Evolutionary conservation across 345 rosid species (phyloP).

Genomic region (Salix exigua): DNA sequence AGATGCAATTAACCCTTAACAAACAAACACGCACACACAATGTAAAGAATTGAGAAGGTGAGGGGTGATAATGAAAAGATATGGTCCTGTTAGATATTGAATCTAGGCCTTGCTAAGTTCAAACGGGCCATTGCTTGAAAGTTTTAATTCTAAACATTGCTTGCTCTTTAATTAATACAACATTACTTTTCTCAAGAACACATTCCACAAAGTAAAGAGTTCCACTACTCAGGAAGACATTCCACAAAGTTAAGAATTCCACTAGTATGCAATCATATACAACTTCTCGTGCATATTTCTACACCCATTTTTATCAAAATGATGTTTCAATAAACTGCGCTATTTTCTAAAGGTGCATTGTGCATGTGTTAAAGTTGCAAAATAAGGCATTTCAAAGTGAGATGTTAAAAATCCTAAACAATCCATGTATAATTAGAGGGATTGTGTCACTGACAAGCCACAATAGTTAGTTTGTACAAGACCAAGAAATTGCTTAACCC

Average conservation of each 20-base stretch:
- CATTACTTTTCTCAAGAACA: neutral
- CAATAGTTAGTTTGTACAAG: neutral
- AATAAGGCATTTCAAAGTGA: neutral
- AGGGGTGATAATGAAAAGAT: neutral
- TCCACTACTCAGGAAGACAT: neutral
- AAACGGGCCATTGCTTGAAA: neutral
- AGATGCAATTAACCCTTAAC: neutral
- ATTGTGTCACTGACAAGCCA: neutral
- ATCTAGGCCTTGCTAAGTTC: neutral
- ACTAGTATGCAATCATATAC: neutral
- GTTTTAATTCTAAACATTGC: no score
- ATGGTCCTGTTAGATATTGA: neutral
- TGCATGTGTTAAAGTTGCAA: neutral
- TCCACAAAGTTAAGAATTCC: neutral
- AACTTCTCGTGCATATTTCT: neutral
- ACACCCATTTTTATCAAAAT: neutral
- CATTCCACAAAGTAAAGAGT: neutral
- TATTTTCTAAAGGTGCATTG: neutral
- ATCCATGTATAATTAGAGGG: neutral
- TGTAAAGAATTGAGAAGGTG: neutral
- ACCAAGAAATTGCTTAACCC: neutral
- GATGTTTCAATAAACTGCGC: neutral
- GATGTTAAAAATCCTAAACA: neutral
- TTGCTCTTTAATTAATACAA: no score
- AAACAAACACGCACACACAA: neutral